These are phyloP conservation scores for Ogataea methylovora DNA, from an alignment of 805 yeast genomes.

Conservation along the genomic window DNA sequence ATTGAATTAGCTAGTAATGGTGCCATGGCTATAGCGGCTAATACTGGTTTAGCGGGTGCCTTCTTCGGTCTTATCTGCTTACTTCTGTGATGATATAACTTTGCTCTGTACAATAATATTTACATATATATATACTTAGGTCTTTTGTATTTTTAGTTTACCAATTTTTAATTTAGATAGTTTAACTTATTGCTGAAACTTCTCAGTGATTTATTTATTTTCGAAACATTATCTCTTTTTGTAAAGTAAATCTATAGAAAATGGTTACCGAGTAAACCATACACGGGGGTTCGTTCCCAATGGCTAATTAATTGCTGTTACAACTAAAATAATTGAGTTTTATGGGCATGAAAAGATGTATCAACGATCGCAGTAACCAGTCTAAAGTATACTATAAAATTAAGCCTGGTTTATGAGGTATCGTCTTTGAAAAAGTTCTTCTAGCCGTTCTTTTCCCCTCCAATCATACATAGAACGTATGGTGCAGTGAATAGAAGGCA, in stretches of 20 bases:
- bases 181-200: conserved; percentile 1
- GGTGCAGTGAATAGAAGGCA: conserved; percentile 41
- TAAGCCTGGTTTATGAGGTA: conserved; percentile 31
- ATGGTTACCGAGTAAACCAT: too few relatives aligned
- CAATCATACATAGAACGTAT: conserved; percentile 28
- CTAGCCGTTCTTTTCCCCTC: conserved; percentile 41
- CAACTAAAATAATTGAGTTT: too few relatives aligned
- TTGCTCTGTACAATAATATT: background rate
- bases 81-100: background rate
- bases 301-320: too few relatives aligned
- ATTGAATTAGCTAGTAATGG: conserved; percentile 8
- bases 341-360: conserved; percentile 2
- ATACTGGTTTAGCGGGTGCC: conserved; percentile 7
- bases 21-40: conserved; percentile 5
- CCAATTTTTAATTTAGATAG: background rate
- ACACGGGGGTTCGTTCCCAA: too few relatives aligned
- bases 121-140: too few relatives aligned
- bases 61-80: conserved; percentile 7
- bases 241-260: too few relatives aligned
- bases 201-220: background rate
- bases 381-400: conserved; percentile 2
- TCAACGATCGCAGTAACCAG: conserved; percentile 3
- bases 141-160: background rate
- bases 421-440: conserved; percentile 21
- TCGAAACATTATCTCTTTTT: too few relatives aligned